Percentiles rank a stretch among this genome's conserved stretches.
phyloP scores from a whole-genome alignment of 2,329 filamentous ascomycete species.

The Botrytis elliptica region DNA sequence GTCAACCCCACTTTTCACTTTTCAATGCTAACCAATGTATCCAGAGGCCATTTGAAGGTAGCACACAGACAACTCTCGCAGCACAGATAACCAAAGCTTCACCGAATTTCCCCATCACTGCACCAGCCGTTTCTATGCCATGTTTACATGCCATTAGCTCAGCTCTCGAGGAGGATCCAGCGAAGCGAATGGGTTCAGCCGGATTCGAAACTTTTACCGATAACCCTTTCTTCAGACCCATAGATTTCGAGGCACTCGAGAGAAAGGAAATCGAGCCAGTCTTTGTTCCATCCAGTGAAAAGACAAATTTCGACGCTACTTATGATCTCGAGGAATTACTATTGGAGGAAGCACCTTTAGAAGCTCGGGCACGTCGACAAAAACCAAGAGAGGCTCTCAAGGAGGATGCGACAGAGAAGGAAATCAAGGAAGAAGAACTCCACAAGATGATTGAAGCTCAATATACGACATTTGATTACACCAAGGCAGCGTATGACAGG shows the following conservation, averaged over 20 bases:
- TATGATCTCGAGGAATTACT: constrained; percentile 95
- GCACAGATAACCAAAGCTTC: constrained; percentile 77
- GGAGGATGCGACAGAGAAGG: constrained; percentile 90
- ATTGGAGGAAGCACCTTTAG: constrained; percentile 89
- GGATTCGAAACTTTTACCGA: constrained; percentile 81
- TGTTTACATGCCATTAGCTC: constrained; percentile 88
- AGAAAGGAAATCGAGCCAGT: constrained; percentile 86
- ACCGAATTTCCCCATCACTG: constrained; percentile 88
- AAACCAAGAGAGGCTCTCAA: constrained; percentile 90
- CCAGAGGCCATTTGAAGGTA: constrained; percentile 89
- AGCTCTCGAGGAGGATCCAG: constrained; percentile 76
- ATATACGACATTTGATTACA: constrained; percentile 96
- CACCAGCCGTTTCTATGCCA: constrained; percentile 81
- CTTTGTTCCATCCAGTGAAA: constrained; percentile 91
- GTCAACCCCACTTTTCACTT: background rate
- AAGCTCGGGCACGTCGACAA: constrained; percentile 87
- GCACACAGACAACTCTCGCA: constrained; percentile 76
- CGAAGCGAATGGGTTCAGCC: constrained; percentile 77
- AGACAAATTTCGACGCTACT: constrained; percentile 98
- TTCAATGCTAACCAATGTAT: constrained; percentile 19
- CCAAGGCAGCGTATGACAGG: constrained; percentile 73
- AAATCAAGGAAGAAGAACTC: constrained; percentile 90
- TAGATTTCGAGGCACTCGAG: constrained; percentile 84
- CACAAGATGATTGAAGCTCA: constrained; percentile 92
- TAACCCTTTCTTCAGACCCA: constrained; percentile 82